phyloP scores from a whole-genome alignment of 257 asterid genomes.

The Eucommia ulmoides region DNA sequence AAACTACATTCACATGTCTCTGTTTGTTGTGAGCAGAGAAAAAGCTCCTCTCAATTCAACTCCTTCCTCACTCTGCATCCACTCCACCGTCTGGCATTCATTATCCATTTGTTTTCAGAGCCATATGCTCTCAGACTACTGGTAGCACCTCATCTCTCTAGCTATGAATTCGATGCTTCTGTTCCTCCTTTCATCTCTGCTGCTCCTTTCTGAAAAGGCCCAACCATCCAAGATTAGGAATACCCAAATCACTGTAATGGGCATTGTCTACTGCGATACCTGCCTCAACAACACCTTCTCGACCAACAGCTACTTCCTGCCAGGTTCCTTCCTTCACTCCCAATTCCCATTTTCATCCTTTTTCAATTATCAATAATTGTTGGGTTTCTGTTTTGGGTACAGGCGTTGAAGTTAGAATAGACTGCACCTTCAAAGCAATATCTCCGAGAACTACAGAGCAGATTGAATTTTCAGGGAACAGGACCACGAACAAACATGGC shows the following conservation, averaged over 20 bases:
- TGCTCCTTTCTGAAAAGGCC: conserved; percentile 18
- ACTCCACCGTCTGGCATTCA: conserved; percentile 27
- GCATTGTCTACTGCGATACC: conserved; percentile 90
- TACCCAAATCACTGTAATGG: conserved; percentile 84
- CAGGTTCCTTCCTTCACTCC: conserved; percentile 33
- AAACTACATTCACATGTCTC: conserved; percentile 63
- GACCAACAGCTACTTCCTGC: conserved; percentile 84
- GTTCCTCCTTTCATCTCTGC: conserved; percentile 21
- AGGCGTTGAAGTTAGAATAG: conserved; percentile 82
- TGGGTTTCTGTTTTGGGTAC: neutral
- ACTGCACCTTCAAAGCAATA: conserved; percentile 76
- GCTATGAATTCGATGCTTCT: conserved; percentile 23
- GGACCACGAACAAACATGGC: conserved; percentile 71
- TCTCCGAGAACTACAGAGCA: conserved; percentile 63
- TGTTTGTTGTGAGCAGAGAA: conserved; percentile 36
- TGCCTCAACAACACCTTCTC: conserved; percentile 91
- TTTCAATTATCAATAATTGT: neutral
- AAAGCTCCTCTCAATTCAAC: conserved; percentile 27
- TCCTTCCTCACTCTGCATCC: conserved; percentile 17
- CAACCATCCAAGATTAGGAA: conserved; percentile 29
- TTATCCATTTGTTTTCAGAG: conserved; percentile 9
- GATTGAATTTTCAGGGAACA: conserved; percentile 62
- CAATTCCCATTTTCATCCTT: neutral
- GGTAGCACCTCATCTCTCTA: conserved; percentile 1
- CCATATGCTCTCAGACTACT: neutral